These are phyloP conservation scores for Pseudogymnoascus sp. DNA, from an alignment of 2,329 filamentous ascomycete genomes.

Conservation along the genomic window DNA sequence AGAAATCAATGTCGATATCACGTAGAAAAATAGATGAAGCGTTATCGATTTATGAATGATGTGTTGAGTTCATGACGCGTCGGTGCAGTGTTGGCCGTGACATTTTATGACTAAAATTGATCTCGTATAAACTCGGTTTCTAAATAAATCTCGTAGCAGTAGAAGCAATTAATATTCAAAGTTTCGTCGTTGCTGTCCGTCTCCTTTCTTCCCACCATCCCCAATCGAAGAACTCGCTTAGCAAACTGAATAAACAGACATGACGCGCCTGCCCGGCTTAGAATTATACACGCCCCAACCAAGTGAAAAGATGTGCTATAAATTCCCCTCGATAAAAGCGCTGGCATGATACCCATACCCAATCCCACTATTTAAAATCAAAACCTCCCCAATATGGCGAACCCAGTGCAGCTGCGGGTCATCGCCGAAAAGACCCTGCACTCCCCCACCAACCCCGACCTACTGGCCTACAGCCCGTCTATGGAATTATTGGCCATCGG, in stretches of 20 bases:
- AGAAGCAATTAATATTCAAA: background rate
- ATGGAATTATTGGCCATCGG: slow-evolving; percentile 79
- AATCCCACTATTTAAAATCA: background rate
- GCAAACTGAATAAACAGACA: slow-evolving; percentile 9
- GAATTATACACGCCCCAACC: background rate
- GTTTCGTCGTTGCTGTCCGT: background rate
- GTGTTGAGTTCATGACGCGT: background rate
- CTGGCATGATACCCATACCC: background rate
- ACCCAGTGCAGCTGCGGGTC: slow-evolving; percentile 35
- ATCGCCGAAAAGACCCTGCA: slow-evolving; percentile 54
- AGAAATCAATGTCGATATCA: slow-evolving; percentile 10
- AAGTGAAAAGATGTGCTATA: background rate
- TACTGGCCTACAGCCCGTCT: slow-evolving; percentile 71
- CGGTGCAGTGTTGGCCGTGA: background rate
- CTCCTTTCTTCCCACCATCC: background rate
- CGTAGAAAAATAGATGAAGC: slow-evolving; percentile 8
- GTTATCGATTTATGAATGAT: slow-evolving; percentile 9
- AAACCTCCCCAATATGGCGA: slow-evolving; percentile 5
- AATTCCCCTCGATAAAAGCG: background rate
- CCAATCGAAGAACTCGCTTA: slow-evolving; percentile 2
- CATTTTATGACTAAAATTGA: background rate
- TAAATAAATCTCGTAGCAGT: background rate
- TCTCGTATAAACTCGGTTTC: background rate
- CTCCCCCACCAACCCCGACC: slow-evolving; percentile 46
- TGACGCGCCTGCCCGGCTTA: slow-evolving; percentile 3